These are phyloP conservation scores for Cystoisospora suis DNA, from an alignment of 169 alveolate genomes.

Conservation along the genomic window DNA sequence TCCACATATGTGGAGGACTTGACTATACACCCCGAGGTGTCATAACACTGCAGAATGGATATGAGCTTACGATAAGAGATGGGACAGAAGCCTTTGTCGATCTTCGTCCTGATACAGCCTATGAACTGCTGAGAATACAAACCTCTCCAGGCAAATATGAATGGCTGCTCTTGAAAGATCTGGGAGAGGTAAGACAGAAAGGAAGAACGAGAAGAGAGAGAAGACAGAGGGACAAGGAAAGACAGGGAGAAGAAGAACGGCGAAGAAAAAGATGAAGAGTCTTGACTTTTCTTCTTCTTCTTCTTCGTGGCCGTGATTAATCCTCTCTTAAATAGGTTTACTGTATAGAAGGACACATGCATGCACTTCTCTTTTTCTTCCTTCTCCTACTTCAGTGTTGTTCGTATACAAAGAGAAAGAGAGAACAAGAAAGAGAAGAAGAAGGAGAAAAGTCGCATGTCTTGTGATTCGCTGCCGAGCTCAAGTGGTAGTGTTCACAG, in stretches of 20 bases:
- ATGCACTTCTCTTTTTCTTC: too few species aligned
- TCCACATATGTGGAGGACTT: conserved; percentile 56
- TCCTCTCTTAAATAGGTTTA: background rate
- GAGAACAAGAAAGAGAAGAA: background rate
- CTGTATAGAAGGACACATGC: background rate
- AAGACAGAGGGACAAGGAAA: too few species aligned
- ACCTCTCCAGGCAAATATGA: conserved; percentile 63
- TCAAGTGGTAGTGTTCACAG: background rate
- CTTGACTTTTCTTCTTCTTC: background rate
- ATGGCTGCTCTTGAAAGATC: conserved; percentile 73
- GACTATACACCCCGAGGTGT: conserved; percentile 60
- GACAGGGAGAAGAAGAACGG: background rate
- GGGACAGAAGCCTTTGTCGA: too few species aligned
- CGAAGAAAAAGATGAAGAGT: background rate
- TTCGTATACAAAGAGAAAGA: background rate
- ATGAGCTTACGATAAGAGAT: background rate
- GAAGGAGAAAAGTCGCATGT: background rate
- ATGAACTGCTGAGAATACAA: conserved; percentile 65
- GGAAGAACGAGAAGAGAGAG: too few species aligned
- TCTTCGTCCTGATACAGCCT: conserved; percentile 68
- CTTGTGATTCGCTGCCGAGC: background rate
- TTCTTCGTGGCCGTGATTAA: background rate
- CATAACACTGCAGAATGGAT: background rate
- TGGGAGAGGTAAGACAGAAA: conserved; percentile 65
- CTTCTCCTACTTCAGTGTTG: too few species aligned